phyloP scores from a whole-genome alignment of 2,329 filamentous ascomycete species.

The Alternaria consortialis region DNA sequence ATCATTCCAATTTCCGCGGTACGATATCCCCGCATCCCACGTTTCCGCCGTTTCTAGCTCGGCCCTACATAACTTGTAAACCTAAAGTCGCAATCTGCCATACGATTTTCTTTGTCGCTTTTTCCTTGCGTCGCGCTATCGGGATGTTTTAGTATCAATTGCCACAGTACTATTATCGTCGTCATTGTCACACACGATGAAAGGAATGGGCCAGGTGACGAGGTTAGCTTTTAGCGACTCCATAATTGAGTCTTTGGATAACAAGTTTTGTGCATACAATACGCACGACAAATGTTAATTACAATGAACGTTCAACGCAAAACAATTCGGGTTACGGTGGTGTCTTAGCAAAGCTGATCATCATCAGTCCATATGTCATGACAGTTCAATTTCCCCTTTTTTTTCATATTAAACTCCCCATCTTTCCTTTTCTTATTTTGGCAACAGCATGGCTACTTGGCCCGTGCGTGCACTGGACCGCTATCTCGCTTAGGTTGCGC shows the following conservation, averaged over 20 bases:
- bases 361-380: neutral
- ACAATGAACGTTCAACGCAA: neutral
- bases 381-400: neutral
- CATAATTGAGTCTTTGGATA: neutral
- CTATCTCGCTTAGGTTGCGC: neutral
- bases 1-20: conserved; percentile 2
- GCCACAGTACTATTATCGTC: neutral
- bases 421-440: neutral
- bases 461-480: neutral
- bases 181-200: neutral
- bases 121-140: neutral
- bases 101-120: conserved; percentile 2
- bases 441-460: neutral
- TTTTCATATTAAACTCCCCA: neutral
- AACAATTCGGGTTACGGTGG: neutral
- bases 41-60: neutral
- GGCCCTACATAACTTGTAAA: conserved; percentile 2
- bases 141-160: neutral
- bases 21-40: neutral
- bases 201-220: neutral
- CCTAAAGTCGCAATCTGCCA: neutral
- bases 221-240: neutral
- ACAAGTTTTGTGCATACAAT: neutral
- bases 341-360: neutral
- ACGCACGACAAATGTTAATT: neutral